Base-by-base conservation (phyloP, 768 basidiomycete species). In the Ramaria rubella region DNA sequence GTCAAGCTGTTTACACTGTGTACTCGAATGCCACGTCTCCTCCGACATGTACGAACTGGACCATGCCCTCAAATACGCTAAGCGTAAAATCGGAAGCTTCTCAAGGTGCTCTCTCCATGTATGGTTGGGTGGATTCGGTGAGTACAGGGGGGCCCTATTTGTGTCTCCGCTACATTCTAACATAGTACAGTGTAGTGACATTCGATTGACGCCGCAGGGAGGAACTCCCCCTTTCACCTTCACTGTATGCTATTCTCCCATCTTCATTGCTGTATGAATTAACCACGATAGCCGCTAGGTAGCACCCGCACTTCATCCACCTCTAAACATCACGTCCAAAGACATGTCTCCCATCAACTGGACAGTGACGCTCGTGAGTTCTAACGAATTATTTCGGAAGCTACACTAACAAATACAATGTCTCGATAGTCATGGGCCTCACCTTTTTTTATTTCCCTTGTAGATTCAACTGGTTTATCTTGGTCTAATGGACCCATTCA, bases 401-500 rank as follows among this genome's bases (percentile, higher is more conserved):
- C 43, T 17, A 70, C 68, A 55, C 63, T 77, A 30, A 65, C 55
- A 11, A 14, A 1, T 33, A 31, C 5, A n/a, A n/a, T n/a, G n/a
- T n/a, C n/a, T n/a, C n/a, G 31, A 14, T 53, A 78, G 77, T 75
- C 77, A 17, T 81, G 77, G 73, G 77, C 76, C 1, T 73, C 74
- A 1, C 76, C 77, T 0, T 85, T 84, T 62, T 85, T 78, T 64
- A 69, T 83, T 30, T 78, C 78, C 33, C 67, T 85, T 5, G 71
- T 71, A 7, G 82, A 84, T 62, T 70, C 78, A 0, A 67, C 65
- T 21, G 81, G 81, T 9, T 72, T 73, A 36, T 67, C 68, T 19
- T 85, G 83, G 83, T 62, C 80, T 2, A 75, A 79, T 56, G 83
- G 83, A 3, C 81, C 81, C 1, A 63, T 83, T 8, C 82, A 84